Conservation (phyloP, 345 rosid species). For the Sapria himalayana region DNA sequence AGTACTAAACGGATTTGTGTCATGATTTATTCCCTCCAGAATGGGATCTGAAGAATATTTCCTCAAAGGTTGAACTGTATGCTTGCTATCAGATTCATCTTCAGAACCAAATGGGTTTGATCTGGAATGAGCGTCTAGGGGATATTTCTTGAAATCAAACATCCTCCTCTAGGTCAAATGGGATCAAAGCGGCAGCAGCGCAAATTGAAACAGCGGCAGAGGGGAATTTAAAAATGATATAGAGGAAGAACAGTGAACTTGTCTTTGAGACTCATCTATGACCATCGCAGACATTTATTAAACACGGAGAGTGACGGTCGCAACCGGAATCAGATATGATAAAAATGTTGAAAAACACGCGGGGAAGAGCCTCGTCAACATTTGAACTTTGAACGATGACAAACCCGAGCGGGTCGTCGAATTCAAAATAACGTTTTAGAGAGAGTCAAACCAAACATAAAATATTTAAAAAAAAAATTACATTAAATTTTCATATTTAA, state of each 20-base stretch:
- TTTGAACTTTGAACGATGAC: background rate
- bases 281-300: too few relatives aligned
- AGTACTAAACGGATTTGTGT: constrained; percentile 41
- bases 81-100: constrained; percentile 32
- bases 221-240: background rate
- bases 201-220: background rate
- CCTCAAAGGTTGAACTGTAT: constrained; percentile 25
- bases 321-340: too few relatives aligned
- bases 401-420: background rate
- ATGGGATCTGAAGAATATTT: constrained; percentile 42
- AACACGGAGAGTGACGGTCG: background rate
- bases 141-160: constrained; percentile 56
- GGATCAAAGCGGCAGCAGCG: background rate
- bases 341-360: too few relatives aligned
- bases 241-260: background rate
- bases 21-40: constrained; percentile 12
- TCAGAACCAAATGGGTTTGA: constrained; percentile 78
- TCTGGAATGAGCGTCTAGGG: constrained; percentile 26
- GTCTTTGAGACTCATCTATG: too few relatives aligned
- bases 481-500: background rate
- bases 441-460: background rate
- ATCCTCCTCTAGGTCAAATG: constrained; percentile 15
- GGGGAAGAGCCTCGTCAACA: background rate
- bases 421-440: background rate
- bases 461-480: background rate